These are phyloP conservation scores for Mycena belliarum DNA, from an alignment of 768 basidiomycete genomes.

Conservation along the genomic window DNA sequence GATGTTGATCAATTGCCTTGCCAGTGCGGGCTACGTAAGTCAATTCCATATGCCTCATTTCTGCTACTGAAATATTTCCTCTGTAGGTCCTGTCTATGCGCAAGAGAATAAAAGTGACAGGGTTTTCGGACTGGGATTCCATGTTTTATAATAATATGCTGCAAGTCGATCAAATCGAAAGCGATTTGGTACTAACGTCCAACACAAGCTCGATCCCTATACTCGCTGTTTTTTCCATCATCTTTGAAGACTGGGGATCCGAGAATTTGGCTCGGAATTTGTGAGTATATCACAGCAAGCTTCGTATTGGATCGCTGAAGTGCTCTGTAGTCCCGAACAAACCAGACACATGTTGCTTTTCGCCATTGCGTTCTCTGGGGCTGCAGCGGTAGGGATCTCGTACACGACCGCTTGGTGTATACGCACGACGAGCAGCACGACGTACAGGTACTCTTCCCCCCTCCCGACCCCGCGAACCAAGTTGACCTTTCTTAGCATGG, in stretches of 20 bases:
- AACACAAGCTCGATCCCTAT: conserved; percentile 71
- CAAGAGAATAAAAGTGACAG: conserved; percentile 91
- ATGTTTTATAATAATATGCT: conserved; percentile 99
- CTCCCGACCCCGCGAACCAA: neutral
- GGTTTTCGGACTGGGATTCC: conserved; percentile 97
- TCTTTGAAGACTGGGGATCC: conserved; percentile 87
- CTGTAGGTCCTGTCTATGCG: conserved; percentile 92
- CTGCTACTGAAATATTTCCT: conserved; percentile 4
- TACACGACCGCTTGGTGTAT: conserved; percentile 99
- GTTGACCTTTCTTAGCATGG: conserved; percentile 64
- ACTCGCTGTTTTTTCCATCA: conserved; percentile 75
- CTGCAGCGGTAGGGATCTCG: conserved; percentile 95
- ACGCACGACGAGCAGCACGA: conserved; percentile 93
- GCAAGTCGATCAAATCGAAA: conserved; percentile 29
- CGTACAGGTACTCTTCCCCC: conserved; percentile 72
- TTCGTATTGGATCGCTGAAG: neutral
- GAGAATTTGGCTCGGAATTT: conserved; percentile 83
- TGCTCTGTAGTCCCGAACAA: conserved; percentile 69
- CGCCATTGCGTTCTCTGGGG: conserved; percentile 96
- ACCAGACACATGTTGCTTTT: conserved; percentile 77
- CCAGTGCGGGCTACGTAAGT: conserved; percentile 88
- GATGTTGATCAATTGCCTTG: conserved; percentile 93
- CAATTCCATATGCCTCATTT: neutral
- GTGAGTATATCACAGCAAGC: conserved; percentile 47
- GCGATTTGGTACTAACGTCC: neutral